These are phyloP conservation scores for Candida palmyrensis DNA, from an alignment of 805 yeast genomes.

Conservation along the genomic window DNA sequence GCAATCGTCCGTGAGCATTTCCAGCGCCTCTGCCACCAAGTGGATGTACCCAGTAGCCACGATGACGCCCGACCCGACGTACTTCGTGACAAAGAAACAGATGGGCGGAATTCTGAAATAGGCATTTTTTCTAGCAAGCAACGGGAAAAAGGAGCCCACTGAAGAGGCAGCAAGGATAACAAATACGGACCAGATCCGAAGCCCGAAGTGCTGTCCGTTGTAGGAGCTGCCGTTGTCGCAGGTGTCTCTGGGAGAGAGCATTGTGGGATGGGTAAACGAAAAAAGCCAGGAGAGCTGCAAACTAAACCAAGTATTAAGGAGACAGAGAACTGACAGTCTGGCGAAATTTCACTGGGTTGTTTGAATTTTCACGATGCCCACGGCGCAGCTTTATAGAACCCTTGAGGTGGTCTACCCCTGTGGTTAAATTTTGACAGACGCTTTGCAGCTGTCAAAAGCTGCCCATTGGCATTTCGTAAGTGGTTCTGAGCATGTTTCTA, in stretches of 20 bases:
- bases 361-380: no score
- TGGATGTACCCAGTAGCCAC: conserved; percentile 33
- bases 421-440: no score
- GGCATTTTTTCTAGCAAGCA: conserved; percentile 16
- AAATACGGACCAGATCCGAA: conserved; percentile 25
- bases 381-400: no score
- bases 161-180: conserved; percentile 25
- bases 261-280: no score
- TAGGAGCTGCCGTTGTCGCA: conserved; percentile 13
- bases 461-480: no score
- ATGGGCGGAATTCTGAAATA: conserved; percentile 19
- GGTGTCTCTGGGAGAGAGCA: conserved; percentile 1
- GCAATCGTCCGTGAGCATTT: conserved; percentile 21
- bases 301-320: no score
- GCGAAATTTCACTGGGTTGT: no score
- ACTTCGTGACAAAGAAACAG: conserved; percentile 22
- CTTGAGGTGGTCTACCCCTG: no score
- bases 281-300: no score
- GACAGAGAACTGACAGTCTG: no score
- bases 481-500: no score
- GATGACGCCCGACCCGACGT: conserved; percentile 32
- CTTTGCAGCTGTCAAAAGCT: no score
- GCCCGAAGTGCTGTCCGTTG: conserved; percentile 19
- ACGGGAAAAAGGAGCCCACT: conserved; percentile 26
- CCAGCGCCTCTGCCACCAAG: conserved; percentile 25